Base-by-base conservation (phyloP, 2,329 filamentous ascomycete species). In the Dactylellina drechsleri region DNA sequence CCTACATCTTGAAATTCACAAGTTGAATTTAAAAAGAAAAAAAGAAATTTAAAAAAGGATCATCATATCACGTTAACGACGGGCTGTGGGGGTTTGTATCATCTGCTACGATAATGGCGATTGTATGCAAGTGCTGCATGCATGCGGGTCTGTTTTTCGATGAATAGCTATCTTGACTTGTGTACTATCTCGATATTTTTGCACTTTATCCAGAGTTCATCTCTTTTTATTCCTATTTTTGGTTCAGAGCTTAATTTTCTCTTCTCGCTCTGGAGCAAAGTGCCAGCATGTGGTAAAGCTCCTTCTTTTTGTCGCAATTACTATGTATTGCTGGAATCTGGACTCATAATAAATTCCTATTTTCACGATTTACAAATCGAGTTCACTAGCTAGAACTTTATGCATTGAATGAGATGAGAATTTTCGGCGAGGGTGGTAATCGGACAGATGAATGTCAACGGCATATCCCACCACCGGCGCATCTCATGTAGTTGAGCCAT, bases 131-230 rank as follows among this genome's bases (percentile, higher is more conserved):
- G 31, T 36, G 31, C 31, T 36, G 31, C 31, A 36, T 36, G 10
- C 31, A 36, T 36, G 31, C 31, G 31, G 23, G 23, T 23, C 23
- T 23, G 23, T 23, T 23, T 23, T 23, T 23, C 4, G 23, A 23
- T 23, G 2, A 23, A 23, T 23, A 23, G 23, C 4, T 23, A 23
- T 23, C 23, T 23, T 23, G 23, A 23, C 4, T 23, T 23, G 23
- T 23, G 23, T 23, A 23, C 4, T 8, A 23, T 20, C 47, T 52
- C 5, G 18, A 18, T 20, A 7, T 10, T 10, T 20, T 12, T 52
- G 16, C 16, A 18, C 53, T 59, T 71, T 71, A 71, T 59, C 59
- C 66, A 59, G 66, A 70, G 58, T 70, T 64, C 58, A 49, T 13
- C 18, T 52, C 5, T 52, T 18, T 52, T 23, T 23, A 18, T 52